A percentile compares a stretch with the other conserved stretches of the same genome.
Evolutionary conservation across 331 rosid genomes (phyloP).

Genomic region (Cydonia oblonga): DNA sequence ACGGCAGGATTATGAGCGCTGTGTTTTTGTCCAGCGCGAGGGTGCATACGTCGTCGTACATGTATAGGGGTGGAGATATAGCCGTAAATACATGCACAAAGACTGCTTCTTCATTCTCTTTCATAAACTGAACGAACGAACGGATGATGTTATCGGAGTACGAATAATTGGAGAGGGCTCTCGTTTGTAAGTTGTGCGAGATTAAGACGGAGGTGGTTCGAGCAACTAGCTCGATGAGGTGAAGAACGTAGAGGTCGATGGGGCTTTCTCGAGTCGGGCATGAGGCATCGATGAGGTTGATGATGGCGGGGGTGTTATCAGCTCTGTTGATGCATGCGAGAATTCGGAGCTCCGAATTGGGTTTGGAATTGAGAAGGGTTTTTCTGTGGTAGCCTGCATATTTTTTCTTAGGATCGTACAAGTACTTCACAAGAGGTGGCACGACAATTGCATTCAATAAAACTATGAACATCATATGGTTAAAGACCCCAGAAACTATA

Average conservation of each 20-base stretch:
- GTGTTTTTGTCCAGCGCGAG: constrained; percentile 5
- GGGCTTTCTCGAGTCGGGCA: constrained; percentile 6
- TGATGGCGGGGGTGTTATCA: constrained; percentile 8
- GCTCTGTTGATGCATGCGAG: constrained; percentile 12
- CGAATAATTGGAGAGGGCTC: constrained; percentile 3
- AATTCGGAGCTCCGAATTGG: constrained; percentile 16
- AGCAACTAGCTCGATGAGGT: constrained; percentile 17
- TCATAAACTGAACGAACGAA: constrained; percentile 6
- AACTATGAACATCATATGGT: neutral
- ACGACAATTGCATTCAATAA: neutral
- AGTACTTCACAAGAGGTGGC: constrained; percentile 1
- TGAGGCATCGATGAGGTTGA: constrained; percentile 10
- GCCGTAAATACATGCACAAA: constrained; percentile 1
- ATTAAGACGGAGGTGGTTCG: constrained; percentile 3
- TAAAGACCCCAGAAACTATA: neutral
- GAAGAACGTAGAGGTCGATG: constrained; percentile 3
- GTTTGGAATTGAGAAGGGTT: constrained; percentile 7
- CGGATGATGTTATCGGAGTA: constrained; percentile 7
- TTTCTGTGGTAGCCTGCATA: constrained; percentile 17
- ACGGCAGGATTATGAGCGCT: constrained; percentile 7
- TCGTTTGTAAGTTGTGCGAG: constrained; percentile 4
- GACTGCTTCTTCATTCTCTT: neutral
- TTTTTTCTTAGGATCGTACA: constrained; percentile 19
- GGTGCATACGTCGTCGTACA: constrained; percentile 18
- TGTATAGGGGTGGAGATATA: neutral